phyloP scores from a whole-genome alignment of 176 grass and related monocot species.

The Lolium perenne region DNA sequence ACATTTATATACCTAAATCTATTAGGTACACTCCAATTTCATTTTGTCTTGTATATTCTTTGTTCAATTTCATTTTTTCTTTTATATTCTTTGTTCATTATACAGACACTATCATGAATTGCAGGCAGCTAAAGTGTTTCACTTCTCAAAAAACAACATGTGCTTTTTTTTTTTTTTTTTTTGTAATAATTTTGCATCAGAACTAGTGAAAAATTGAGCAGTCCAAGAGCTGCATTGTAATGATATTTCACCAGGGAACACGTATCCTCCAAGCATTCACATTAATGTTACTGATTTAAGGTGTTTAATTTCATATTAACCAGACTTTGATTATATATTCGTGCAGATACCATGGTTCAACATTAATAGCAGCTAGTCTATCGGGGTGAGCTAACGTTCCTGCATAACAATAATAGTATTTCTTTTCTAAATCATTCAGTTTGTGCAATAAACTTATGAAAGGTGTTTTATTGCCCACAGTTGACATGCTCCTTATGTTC shows the following conservation, averaged over 20 bases:
- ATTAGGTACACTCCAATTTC: not conserved
- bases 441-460: not conserved
- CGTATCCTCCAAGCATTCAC: not conserved
- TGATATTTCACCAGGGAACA: not conserved
- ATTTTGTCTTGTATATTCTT: not conserved
- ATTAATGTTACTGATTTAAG: not conserved
- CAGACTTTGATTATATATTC: slow-evolving; percentile 7
- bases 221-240: not conserved
- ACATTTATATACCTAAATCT: not conserved
- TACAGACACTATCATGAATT: slow-evolving; percentile 1
- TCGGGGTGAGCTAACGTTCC: slow-evolving; percentile 65
- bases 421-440: not conserved
- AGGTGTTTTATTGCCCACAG: not conserved
- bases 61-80: not conserved
- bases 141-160: not conserved
- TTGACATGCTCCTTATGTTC: not conserved
- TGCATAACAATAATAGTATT: slow-evolving; percentile 1
- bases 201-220: not conserved
- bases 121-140: not conserved
- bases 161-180: not conserved
- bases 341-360: slow-evolving; percentile 93
- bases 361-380: slow-evolving; percentile 85
- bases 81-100: too few relatives aligned
- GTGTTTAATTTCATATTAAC: not conserved
- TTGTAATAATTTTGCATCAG: slow-evolving; percentile 6